A percentile compares a stretch with the other conserved stretches of the same genome.
These are phyloP conservation scores for Leccinum griseonigrum DNA, from an alignment of 1,284 basidiomycete species.

Conservation along the genomic window DNA sequence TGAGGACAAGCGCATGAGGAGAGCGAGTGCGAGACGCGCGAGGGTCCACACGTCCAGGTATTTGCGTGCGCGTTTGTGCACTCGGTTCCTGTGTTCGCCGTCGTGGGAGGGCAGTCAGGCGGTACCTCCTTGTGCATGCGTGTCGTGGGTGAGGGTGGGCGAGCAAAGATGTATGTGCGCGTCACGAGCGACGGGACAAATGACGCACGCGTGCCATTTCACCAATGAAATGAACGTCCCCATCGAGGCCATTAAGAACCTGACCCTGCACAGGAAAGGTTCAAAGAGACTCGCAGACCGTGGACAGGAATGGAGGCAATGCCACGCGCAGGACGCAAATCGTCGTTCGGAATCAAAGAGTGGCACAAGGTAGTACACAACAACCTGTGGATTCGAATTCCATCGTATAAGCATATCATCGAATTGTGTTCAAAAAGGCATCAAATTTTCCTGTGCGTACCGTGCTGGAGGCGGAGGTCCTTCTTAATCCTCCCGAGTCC, in stretches of 20 bases:
- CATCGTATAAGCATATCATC: constrained; percentile 11
- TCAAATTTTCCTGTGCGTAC: constrained; percentile 38
- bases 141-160: too few relatives aligned
- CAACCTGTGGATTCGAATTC: neutral
- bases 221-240: too few relatives aligned
- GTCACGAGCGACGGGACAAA: too few relatives aligned
- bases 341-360: constrained; percentile 13
- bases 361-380: neutral
- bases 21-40: too few relatives aligned
- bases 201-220: too few relatives aligned
- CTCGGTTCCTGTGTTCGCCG: too few relatives aligned
- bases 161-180: too few relatives aligned
- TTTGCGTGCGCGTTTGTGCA: too few relatives aligned
- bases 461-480: constrained; percentile 60
- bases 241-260: constrained; percentile 69
- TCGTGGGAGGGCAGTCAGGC: too few relatives aligned
- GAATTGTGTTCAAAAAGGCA: constrained; percentile 9
- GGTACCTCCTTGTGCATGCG: too few relatives aligned
- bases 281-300: constrained; percentile 34
- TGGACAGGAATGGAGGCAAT: constrained; percentile 5
- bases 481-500: constrained; percentile 56
- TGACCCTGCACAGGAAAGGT: constrained; percentile 72
- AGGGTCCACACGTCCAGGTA: too few relatives aligned
- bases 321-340: constrained; percentile 13
- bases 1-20: too few relatives aligned